phyloP scores from a whole-genome alignment of 2,329 filamentous ascomycete species.

The Colletotrichum cordylinicola region DNA sequence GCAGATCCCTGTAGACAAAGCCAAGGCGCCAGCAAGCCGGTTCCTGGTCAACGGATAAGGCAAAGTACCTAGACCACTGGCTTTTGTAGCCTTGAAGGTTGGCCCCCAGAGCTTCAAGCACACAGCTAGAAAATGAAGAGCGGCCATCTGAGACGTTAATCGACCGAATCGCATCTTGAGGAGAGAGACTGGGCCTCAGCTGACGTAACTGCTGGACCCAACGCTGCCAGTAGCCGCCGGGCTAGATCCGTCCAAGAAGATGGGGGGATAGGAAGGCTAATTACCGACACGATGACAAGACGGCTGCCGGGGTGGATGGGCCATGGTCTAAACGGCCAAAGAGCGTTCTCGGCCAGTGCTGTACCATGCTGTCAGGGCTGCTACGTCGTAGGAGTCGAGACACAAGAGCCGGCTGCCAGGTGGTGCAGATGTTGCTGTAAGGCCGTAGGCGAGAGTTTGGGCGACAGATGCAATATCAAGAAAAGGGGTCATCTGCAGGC shows the following conservation, averaged over 20 bases:
- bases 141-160: neutral
- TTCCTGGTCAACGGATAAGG: constrained; percentile 3
- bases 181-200: neutral
- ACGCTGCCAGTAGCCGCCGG: constrained; percentile 4
- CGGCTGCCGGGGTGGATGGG: neutral
- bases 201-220: neutral
- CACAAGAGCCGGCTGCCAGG: neutral
- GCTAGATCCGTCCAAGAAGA: neutral
- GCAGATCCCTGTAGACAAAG: neutral
- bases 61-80: neutral
- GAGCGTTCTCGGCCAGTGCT: neutral
- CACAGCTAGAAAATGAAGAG: neutral
- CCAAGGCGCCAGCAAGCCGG: neutral
- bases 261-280: neutral
- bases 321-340: neutral
- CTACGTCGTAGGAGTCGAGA: neutral
- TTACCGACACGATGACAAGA: constrained; percentile 2
- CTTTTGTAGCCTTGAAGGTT: neutral
- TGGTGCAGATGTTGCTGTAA: neutral
- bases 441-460: neutral
- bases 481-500: constrained; percentile 8
- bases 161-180: constrained; percentile 8
- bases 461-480: neutral
- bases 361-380: neutral
- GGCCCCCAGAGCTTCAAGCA: neutral